A percentile compares a stretch with the other conserved stretches of the same genome.
phyloP scores from a whole-genome alignment of 768 basidiomycete species.

The Nidularia sp. region DNA sequence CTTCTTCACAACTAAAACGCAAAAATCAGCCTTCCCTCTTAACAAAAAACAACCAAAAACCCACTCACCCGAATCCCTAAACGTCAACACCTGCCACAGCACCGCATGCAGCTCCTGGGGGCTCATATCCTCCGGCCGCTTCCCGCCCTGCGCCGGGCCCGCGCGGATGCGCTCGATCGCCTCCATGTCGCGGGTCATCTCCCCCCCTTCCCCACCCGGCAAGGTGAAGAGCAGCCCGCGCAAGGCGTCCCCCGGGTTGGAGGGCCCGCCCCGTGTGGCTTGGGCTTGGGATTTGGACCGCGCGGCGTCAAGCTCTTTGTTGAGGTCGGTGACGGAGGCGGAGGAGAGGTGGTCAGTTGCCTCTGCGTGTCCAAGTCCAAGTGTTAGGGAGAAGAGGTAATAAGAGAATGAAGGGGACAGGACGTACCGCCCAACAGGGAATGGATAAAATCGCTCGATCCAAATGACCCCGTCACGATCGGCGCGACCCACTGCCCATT shows the following conservation, averaged over 20 bases:
- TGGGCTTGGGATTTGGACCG: conserved; percentile 41
- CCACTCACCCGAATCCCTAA: conserved; percentile 86
- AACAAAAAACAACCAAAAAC: too few species aligned
- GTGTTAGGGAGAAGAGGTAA: not conserved
- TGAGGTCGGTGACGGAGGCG: conserved; percentile 86
- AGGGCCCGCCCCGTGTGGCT: conserved; percentile 19
- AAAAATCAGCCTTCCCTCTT: too few species aligned
- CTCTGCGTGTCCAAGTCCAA: conserved; percentile 32
- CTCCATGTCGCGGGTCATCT: conserved; percentile 74
- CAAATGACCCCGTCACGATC: conserved; percentile 81
- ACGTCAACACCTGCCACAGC: conserved; percentile 82
- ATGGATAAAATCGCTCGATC: conserved; percentile 74
- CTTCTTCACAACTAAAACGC: conserved; percentile 79
- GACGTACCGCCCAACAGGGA: conserved; percentile 68
- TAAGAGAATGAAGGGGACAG: not conserved
- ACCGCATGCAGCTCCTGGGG: conserved; percentile 84
- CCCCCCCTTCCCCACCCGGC: conserved; percentile 56
- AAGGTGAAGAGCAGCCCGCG: conserved; percentile 58
- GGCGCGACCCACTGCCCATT: conserved; percentile 76
- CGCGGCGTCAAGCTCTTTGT: conserved; percentile 70
- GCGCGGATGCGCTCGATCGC: conserved; percentile 66
- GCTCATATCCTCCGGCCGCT: conserved; percentile 74
- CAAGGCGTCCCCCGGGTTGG: conserved; percentile 42
- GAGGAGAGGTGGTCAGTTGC: conserved; percentile 58
- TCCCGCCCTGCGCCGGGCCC: conserved; percentile 55